Conservation (phyloP, 2,329 filamentous ascomycete species). For the Colletotrichum orchidophilum region DNA sequence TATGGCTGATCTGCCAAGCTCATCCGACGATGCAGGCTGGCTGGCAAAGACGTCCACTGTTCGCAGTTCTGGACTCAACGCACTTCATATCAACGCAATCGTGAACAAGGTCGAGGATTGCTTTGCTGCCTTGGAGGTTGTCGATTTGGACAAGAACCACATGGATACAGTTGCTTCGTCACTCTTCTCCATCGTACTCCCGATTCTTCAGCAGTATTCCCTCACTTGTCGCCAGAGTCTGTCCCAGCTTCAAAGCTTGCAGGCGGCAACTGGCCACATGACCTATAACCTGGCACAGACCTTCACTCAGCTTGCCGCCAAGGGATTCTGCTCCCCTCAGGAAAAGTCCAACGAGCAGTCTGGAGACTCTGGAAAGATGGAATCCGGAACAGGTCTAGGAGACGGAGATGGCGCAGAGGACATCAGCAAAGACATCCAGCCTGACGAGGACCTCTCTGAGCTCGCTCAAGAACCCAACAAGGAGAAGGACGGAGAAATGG, state of each 20-base stretch:
- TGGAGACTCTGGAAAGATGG: slow-evolving; percentile 79
- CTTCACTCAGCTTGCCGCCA: slow-evolving; percentile 80
- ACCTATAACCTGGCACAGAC: slow-evolving; percentile 79
- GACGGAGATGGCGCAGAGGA: slow-evolving; percentile 96
- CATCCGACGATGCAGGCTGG: slow-evolving; percentile 71
- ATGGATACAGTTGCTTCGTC: slow-evolving; percentile 60
- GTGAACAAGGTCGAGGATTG: slow-evolving; percentile 23
- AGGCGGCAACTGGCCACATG: slow-evolving; percentile 77
- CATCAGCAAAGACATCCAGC: slow-evolving; percentile 95
- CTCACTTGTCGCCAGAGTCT: slow-evolving; percentile 68
- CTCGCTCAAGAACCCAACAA: slow-evolving; percentile 85
- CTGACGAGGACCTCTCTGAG: slow-evolving; percentile 92
- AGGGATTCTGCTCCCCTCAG: slow-evolving; percentile 91
- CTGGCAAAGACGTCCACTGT: slow-evolving; percentile 28
- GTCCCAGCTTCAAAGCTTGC: slow-evolving; percentile 67
- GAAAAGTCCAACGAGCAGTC: slow-evolving; percentile 80
- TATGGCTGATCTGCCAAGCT: slow-evolving; percentile 60
- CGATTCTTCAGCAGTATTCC: slow-evolving; percentile 80
- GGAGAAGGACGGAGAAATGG: slow-evolving; percentile 71
- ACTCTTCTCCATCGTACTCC: slow-evolving; percentile 69
- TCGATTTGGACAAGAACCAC: slow-evolving; percentile 52
- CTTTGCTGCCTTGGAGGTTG: slow-evolving; percentile 36
- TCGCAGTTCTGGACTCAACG: slow-evolving; percentile 16
- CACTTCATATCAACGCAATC: slow-evolving; percentile 26
- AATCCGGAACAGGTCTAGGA: slow-evolving; percentile 91